phyloP scores from a whole-genome alignment of 352 stramenopile genomes.

The Phytophthora sojae region DNA sequence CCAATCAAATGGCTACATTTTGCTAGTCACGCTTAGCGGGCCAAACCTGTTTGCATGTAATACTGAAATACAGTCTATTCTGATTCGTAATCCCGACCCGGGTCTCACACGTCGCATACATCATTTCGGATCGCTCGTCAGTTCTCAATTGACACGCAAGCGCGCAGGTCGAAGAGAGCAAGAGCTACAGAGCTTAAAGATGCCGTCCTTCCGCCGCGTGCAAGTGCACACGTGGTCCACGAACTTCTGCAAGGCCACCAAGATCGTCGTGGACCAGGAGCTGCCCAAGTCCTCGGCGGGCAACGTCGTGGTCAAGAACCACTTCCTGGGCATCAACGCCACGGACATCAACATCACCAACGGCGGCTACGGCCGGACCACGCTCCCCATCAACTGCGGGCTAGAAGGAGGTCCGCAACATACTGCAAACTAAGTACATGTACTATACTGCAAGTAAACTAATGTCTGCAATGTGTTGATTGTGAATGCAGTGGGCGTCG shows the following conservation, averaged over 20 bases:
- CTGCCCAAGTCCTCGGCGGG: slow-evolving; percentile 35
- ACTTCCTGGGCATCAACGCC: slow-evolving; percentile 54
- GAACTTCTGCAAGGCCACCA: slow-evolving; percentile 53
- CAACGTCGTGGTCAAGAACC: slow-evolving; percentile 48
- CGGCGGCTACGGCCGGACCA: slow-evolving; percentile 24
- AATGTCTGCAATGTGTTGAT: not conserved
- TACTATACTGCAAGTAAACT: not conserved
- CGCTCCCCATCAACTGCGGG: slow-evolving; percentile 36
- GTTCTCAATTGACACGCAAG: slow-evolving; percentile 6
- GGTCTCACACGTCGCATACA: slow-evolving; percentile 26
- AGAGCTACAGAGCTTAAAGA: slow-evolving; percentile 8
- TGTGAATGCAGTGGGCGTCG: slow-evolving; percentile 43
- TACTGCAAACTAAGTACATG: not conserved
- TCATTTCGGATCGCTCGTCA: slow-evolving; percentile 6
- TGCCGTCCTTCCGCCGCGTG: slow-evolving; percentile 42
- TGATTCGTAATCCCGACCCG: slow-evolving; percentile 28
- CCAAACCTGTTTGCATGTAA: not conserved
- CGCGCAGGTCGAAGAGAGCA: not conserved
- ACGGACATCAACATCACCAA: slow-evolving; percentile 66
- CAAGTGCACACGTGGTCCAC: slow-evolving; percentile 51
- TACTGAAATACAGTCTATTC: slow-evolving; percentile 3
- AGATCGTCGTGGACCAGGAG: slow-evolving; percentile 43
- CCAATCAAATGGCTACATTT: slow-evolving; percentile 15
- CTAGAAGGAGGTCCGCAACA: slow-evolving; percentile 36
- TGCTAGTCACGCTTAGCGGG: slow-evolving; percentile 15